phyloP scores from a whole-genome alignment of 805 yeast genomes.

The Cyberlindnera nakhonratchasimensis region DNA sequence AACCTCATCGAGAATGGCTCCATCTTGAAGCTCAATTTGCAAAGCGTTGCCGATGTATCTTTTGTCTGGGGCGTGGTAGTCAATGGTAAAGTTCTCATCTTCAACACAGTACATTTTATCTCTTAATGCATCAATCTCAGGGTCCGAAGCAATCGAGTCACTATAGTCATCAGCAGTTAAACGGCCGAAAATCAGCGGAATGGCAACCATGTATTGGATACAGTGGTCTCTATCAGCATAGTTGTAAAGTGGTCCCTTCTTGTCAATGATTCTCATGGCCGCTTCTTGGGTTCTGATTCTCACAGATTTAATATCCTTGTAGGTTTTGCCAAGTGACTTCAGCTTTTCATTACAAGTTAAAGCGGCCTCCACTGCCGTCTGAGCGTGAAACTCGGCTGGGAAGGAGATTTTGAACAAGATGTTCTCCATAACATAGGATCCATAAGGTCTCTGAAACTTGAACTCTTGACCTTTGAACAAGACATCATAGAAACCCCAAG shows the following conservation, averaged over 20 bases:
- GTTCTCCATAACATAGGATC: slow-evolving; percentile 61
- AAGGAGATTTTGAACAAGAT: slow-evolving; percentile 57
- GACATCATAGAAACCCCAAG: slow-evolving; percentile 67
- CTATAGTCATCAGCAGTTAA: slow-evolving; percentile 56
- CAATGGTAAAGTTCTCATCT: slow-evolving; percentile 44
- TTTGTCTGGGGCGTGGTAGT: slow-evolving; percentile 54
- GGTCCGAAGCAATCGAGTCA: slow-evolving; percentile 47
- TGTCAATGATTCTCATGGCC: slow-evolving; percentile 57
- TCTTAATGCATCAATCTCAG: slow-evolving; percentile 50
- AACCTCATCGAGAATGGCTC: slow-evolving; percentile 49
- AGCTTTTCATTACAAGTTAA: slow-evolving; percentile 40
- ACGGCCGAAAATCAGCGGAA: slow-evolving; percentile 52
- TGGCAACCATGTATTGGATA: slow-evolving; percentile 60
- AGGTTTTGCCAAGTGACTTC: slow-evolving; percentile 38
- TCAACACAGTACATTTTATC: slow-evolving; percentile 52
- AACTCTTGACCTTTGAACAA: slow-evolving; percentile 50
- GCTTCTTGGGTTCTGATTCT: slow-evolving; percentile 60
- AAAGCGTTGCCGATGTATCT: slow-evolving; percentile 57
- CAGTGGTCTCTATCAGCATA: slow-evolving; percentile 66
- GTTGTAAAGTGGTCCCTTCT: slow-evolving; percentile 56
- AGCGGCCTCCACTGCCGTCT: slow-evolving; percentile 61
- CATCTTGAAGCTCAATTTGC: slow-evolving; percentile 48
- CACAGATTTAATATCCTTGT: slow-evolving; percentile 46
- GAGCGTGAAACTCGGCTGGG: slow-evolving; percentile 67
- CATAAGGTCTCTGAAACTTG: slow-evolving; percentile 50